These are phyloP conservation scores for Fusarium pilosicola DNA, from an alignment of 2,329 filamentous ascomycete species.

Conservation along the genomic window DNA sequence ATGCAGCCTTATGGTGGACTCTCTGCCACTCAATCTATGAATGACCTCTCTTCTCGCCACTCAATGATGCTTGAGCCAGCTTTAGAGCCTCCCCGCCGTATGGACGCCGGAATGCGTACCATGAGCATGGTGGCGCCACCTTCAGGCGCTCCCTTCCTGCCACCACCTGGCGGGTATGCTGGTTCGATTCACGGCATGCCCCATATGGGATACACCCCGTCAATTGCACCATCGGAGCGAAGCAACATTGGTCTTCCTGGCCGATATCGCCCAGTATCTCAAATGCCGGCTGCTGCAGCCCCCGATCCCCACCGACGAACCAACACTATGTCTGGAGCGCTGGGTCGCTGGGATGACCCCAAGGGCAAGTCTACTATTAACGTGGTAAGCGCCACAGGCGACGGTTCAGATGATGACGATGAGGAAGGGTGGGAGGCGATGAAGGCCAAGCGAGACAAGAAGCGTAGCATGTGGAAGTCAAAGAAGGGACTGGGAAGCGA, in stretches of 20 bases:
- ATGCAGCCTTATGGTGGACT: slow-evolving; percentile 46
- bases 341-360: slow-evolving; percentile 46
- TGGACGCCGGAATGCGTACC: slow-evolving; percentile 67
- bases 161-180: slow-evolving; percentile 51
- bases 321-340: slow-evolving; percentile 49
- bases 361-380: slow-evolving; percentile 52
- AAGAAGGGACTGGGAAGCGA: slow-evolving; percentile 66
- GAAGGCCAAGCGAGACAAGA: slow-evolving; percentile 75
- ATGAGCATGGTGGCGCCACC: slow-evolving; percentile 87
- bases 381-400: slow-evolving; percentile 52
- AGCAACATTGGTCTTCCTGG: slow-evolving; percentile 92
- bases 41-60: slow-evolving; percentile 56
- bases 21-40: slow-evolving; percentile 54
- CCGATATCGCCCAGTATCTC: slow-evolving; percentile 89
- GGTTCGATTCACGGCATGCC: slow-evolving; percentile 50
- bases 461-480: slow-evolving; percentile 71
- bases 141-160: slow-evolving; percentile 64
- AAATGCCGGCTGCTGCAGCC: slow-evolving; percentile 55
- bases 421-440: slow-evolving; percentile 77
- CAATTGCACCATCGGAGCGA: slow-evolving; percentile 93
- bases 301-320: slow-evolving; percentile 47
- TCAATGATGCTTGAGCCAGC: slow-evolving; percentile 60
- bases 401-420: slow-evolving; percentile 66
- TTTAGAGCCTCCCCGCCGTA: slow-evolving; percentile 55
- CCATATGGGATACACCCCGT: slow-evolving; percentile 78